phyloP scores from a whole-genome alignment of 371 early-diverging fungal genomes.

The Blakeslea trispora region DNA sequence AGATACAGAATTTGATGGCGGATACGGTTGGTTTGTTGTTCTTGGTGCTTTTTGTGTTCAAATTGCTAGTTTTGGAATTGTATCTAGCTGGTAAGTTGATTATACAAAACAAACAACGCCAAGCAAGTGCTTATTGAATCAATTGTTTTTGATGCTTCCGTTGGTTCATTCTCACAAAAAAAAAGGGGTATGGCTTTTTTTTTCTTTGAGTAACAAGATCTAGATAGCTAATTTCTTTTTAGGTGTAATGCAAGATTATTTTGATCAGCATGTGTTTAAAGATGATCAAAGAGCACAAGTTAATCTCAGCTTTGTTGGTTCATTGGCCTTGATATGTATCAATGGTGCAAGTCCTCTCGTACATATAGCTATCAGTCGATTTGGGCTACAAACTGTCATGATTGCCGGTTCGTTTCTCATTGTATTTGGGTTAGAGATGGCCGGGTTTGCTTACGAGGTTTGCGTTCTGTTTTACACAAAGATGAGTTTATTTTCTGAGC shows the following conservation, averaged over 20 bases:
- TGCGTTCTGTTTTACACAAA: slow-evolving; percentile 77
- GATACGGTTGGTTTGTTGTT: slow-evolving; percentile 64
- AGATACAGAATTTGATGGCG: slow-evolving; percentile 41
- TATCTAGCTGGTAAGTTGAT: slow-evolving; percentile 32
- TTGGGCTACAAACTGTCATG: slow-evolving; percentile 31
- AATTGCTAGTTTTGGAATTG: slow-evolving; percentile 56
- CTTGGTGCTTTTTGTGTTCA: slow-evolving; percentile 57
- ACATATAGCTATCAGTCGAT: slow-evolving; percentile 28
- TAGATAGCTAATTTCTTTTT: too few relatives aligned
- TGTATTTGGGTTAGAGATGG: slow-evolving; percentile 36
- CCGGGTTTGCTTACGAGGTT: slow-evolving; percentile 36
- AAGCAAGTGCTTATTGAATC: too few relatives aligned
- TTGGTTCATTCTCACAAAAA: too few relatives aligned
- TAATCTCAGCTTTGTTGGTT: slow-evolving; percentile 44
- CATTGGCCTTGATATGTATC: slow-evolving; percentile 33
- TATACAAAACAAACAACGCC: too few relatives aligned
- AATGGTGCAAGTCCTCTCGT: slow-evolving; percentile 36
- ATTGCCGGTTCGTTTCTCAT: slow-evolving; percentile 26
- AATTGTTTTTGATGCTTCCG: not conserved
- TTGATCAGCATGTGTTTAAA: slow-evolving; percentile 25
- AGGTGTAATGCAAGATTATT: slow-evolving; percentile 38
- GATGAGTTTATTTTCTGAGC: too few relatives aligned
- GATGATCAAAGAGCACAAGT: slow-evolving; percentile 19
- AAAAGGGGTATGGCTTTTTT: too few relatives aligned
- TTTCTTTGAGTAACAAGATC: too few relatives aligned